Base-by-base conservation (phyloP, 2,329 filamentous ascomycete species). In the Aphanocladium album region DNA sequence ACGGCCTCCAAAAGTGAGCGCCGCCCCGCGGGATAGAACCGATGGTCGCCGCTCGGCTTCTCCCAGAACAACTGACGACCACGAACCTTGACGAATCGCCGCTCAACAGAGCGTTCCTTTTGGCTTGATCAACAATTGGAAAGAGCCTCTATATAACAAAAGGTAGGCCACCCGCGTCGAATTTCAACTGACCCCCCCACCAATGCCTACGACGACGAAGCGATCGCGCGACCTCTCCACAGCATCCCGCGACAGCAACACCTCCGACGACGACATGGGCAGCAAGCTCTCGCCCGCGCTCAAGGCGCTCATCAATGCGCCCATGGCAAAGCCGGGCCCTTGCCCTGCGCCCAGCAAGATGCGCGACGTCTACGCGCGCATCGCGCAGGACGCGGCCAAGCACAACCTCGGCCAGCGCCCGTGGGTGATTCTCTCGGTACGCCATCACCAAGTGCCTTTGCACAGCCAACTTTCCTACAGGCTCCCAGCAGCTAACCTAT, bases 231-330 rank as follows among this genome's bases (percentile, higher is more conserved):
- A 52, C 46, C 56, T 63, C 46, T n/a, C 12, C 11, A 64, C n/a
- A n/a, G 30, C 39, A 52, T 30, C 49, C 46, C 39, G 33, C 35
- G n/a, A 60, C 60, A 61, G 74, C 69, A n/a, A n/a, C 30, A 27
- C 7, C 35, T 19, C 11, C 25, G 50, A 50, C 66, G 91, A 91
- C 89, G 86, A 14, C 16, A 50, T 49, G 55, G 35, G 35, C n/a
- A 37, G 89, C 7, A 92, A 90, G 72, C 81, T 93, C 21, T 89
- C 89, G 1, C 79, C 83, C 1, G 76, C 84, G 54, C 80, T 93
- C 67, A 93, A 92, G 75, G 81, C 85, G 51, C 83, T 93, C 64
- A 88, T 93, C 75, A 89, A 89, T 68, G 83, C 87, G 62, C 81
- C 88, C 4, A 83, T 86, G 67, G 85, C 89, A 47, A 80, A 83